These are phyloP conservation scores for Suillus lakei DNA, from an alignment of 768 basidiomycete genomes.

Conservation along the genomic window DNA sequence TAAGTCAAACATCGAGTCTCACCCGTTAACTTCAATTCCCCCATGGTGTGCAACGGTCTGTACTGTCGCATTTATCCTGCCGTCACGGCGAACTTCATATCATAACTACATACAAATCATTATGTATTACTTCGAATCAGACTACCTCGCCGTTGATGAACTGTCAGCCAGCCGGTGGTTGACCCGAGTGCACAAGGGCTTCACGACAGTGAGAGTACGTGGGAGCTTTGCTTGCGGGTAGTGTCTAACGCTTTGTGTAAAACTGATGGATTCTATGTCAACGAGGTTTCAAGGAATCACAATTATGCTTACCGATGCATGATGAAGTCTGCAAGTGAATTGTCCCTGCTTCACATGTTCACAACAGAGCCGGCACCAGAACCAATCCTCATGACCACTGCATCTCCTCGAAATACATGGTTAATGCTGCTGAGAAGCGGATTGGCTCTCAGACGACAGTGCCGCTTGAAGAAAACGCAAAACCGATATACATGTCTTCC, in stretches of 20 bases:
- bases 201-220: slow-evolving; percentile 1
- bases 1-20: no score
- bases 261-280: not conserved
- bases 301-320: slow-evolving; percentile 7
- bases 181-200: not conserved
- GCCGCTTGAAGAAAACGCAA: slow-evolving; percentile 15
- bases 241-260: not conserved
- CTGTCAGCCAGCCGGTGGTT: not conserved
- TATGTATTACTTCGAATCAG: not conserved
- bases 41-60: no score
- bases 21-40: no score
- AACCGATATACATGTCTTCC: slow-evolving; percentile 6
- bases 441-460: slow-evolving; percentile 8
- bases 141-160: not conserved
- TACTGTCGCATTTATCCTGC: no score
- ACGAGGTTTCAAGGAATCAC: not conserved
- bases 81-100: not conserved
- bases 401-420: slow-evolving; percentile 5
- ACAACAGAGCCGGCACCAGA: not conserved
- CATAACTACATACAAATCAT: not conserved
- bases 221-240: not conserved
- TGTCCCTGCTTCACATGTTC: slow-evolving; percentile 13
- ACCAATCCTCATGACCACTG: slow-evolving; percentile 12
- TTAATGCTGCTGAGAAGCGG: not conserved
- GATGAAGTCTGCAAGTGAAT: slow-evolving; percentile 13